phyloP scores from a whole-genome alignment of 805 yeast genomes.

The Yarrowia sp. region DNA sequence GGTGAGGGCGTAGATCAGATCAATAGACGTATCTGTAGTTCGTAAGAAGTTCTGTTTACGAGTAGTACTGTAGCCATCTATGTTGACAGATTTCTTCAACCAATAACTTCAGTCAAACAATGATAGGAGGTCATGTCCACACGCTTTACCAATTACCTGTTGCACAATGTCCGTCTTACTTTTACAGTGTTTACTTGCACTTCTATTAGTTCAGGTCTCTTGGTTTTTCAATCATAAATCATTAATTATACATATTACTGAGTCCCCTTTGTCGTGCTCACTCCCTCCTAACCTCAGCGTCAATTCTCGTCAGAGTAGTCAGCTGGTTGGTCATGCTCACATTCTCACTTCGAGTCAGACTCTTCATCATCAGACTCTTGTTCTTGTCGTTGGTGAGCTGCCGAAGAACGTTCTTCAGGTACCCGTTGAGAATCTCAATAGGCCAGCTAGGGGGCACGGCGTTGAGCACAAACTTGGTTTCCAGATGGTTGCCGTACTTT shows the following conservation, averaged over 20 bases:
- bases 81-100: too few relatives aligned
- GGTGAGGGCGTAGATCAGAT: too few relatives aligned
- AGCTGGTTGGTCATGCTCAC: conserved; percentile 39
- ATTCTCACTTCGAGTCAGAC: conserved; percentile 43
- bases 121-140: too few relatives aligned
- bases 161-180: too few relatives aligned
- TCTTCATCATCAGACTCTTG: conserved; percentile 40
- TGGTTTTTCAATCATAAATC: neutral
- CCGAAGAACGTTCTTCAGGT: conserved; percentile 42
- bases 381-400: conserved; percentile 42
- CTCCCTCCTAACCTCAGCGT: conserved; percentile 22
- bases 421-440: conserved; percentile 47
- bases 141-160: too few relatives aligned
- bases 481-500: conserved; percentile 46
- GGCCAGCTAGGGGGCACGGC: conserved; percentile 49
- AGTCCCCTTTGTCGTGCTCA: too few relatives aligned
- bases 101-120: too few relatives aligned
- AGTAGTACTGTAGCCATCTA: too few relatives aligned
- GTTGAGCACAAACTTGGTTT: conserved; percentile 46
- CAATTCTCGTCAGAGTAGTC: conserved; percentile 29
- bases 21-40: too few relatives aligned
- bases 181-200: too few relatives aligned
- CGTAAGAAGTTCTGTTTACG: too few relatives aligned
- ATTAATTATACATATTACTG: conserved; percentile 4
- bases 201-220: too few relatives aligned